Percentiles rank a stretch among this genome's conserved stretches.
These are phyloP conservation scores for Fermentozyma sake DNA, from an alignment of 1,139 yeast species.

Conservation along the genomic window DNA sequence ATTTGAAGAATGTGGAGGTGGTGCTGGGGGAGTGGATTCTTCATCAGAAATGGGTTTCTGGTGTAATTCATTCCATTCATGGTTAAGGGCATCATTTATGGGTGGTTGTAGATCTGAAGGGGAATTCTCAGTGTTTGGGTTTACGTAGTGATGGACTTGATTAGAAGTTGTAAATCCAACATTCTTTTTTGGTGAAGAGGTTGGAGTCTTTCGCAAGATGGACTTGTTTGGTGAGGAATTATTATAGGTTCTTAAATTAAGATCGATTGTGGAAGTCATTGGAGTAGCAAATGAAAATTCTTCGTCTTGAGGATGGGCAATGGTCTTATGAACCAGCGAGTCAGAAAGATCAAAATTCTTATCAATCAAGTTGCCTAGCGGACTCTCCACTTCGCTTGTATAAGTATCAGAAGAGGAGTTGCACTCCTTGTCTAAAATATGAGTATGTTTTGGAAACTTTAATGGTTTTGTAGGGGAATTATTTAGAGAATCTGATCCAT, in stretches of 20 bases:
- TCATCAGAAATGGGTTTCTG: constrained; percentile 17
- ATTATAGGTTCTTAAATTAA: constrained; percentile 7
- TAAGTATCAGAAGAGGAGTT: constrained; percentile 44
- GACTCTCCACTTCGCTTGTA: constrained; percentile 27
- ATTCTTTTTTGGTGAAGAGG: constrained; percentile 33
- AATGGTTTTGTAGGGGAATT: constrained; percentile 37
- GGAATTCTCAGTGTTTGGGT: constrained; percentile 12
- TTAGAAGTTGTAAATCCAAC: constrained; percentile 33
- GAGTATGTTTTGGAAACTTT: constrained; percentile 18
- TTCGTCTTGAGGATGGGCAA: constrained; percentile 1
- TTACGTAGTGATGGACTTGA: constrained; percentile 33
- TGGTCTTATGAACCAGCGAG: constrained; percentile 4
- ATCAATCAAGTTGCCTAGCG: constrained; percentile 16
- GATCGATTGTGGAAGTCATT: constrained; percentile 20
- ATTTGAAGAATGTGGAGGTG: constrained; percentile 25
- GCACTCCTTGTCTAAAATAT: constrained; percentile 20
- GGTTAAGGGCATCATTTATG: constrained; percentile 10
- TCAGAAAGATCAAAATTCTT: constrained; percentile 26
- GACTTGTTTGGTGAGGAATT: constrained; percentile 36
- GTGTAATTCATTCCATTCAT: constrained; percentile 24
- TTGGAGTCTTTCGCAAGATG: constrained; percentile 32
- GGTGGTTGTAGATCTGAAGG: constrained; percentile 7
- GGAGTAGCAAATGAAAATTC: constrained; percentile 26
- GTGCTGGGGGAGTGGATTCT: constrained; percentile 27
- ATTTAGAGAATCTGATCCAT: constrained; percentile 11